Evolutionary conservation across 2,329 filamentous ascomycete species (phyloP).

Genomic region (Colletotrichum kahawae): DNA sequence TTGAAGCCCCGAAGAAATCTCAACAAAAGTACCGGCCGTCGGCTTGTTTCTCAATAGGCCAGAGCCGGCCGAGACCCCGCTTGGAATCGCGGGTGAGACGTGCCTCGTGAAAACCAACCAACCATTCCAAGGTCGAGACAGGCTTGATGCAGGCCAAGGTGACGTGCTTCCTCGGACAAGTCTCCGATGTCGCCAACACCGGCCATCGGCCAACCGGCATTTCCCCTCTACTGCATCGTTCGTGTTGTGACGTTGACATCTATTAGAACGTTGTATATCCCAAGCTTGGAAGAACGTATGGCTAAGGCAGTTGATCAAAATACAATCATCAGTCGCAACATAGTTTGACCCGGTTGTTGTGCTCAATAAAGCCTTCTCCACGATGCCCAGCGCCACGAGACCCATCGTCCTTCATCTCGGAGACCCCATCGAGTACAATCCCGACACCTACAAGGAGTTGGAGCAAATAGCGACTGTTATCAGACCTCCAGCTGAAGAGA

Average conservation of each 20-base stretch:
- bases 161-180: neutral
- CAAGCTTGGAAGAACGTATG: neutral
- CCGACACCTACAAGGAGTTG: conserved; percentile 33
- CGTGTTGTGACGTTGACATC: neutral
- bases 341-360: neutral
- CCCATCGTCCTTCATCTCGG: conserved; percentile 37
- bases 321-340: accelerated
- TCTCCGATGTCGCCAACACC: neutral
- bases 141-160: neutral
- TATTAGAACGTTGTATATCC: neutral
- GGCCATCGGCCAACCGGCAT: neutral
- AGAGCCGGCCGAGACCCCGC: neutral
- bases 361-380: neutral
- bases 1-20: neutral
- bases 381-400: conserved; percentile 5
- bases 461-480: conserved; percentile 35
- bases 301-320: neutral
- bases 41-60: neutral
- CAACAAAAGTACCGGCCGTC: neutral
- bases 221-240: neutral
- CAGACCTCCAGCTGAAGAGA: conserved; percentile 39
- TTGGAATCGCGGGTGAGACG: neutral
- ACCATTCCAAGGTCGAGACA: neutral
- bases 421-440: conserved; percentile 35
- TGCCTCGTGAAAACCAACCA: neutral